Evolutionary conservation across 495 filamentous ascomycete species (phyloP).

Genomic region (Terfezia claveryi): DNA sequence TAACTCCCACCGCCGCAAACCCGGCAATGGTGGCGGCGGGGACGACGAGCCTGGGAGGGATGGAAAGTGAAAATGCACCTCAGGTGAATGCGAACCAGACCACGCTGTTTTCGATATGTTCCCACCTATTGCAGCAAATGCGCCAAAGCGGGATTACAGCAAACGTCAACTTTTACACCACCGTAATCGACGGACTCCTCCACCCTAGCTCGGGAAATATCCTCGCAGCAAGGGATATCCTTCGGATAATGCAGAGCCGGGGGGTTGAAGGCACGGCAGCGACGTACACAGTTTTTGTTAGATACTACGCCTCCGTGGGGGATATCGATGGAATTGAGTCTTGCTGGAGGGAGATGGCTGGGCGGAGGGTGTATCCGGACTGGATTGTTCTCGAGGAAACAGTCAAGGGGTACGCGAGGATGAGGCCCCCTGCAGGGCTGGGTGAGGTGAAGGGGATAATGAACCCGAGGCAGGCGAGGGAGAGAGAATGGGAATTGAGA

Average conservation of each 20-base stretch:
- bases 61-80: slow-evolving; percentile 1
- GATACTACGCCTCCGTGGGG: slow-evolving; percentile 35
- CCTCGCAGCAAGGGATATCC: slow-evolving; percentile 32
- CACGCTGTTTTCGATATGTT: slow-evolving; percentile 14
- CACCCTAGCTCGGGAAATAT: slow-evolving; percentile 21
- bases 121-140: slow-evolving; percentile 30
- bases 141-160: slow-evolving; percentile 28
- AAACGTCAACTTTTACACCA: slow-evolving; percentile 36
- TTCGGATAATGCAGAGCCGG: slow-evolving; percentile 33
- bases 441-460: slow-evolving; percentile 1
- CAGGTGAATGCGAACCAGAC: slow-evolving; percentile 11
- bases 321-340: slow-evolving; percentile 33
- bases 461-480: too few species aligned
- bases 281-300: slow-evolving; percentile 48
- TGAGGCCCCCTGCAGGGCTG: slow-evolving; percentile 25
- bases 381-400: slow-evolving; percentile 44
- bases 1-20: background rate
- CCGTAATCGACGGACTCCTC: slow-evolving; percentile 41
- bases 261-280: slow-evolving; percentile 32
- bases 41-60: background rate
- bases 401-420: slow-evolving; percentile 35
- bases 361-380: slow-evolving; percentile 26
- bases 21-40: background rate
- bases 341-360: slow-evolving; percentile 25
- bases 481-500: background rate